Evolutionary conservation across 2,329 filamentous ascomycete genomes (phyloP), one percentile per base, ranked within the genome.

Genomic region (Myriangium duriaei): DNA sequence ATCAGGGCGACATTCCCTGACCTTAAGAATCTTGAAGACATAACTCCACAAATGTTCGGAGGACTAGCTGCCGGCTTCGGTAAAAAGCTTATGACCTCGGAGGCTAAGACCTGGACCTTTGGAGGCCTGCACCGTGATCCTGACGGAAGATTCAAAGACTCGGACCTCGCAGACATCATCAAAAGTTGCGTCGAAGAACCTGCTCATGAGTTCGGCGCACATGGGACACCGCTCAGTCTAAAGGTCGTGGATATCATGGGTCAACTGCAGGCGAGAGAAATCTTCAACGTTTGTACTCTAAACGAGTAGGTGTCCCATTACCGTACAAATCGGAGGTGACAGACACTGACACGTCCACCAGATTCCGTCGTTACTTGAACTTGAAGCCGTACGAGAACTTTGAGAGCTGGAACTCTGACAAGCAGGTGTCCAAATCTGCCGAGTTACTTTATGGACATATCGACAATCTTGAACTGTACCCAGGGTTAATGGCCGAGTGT

Each of bases 381-480:
- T 36, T 60, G 39, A 58, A 58, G 40, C 42, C 51, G 3, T 59
- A 60, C 41, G 46, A 51, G 7, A 56, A 39, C 32, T 60, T 60
- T 43, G 47, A 53, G 36, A 49, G 53, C 11, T 59, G 56, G 56
- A 51, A 50, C 21, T 47, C 52, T 12, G 56, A 63, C 35, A 51
- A 53, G 21, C 54, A 59, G 14, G 52, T 55, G 31, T 55, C 60
- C 19, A 49, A 54, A 37, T 49, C 53, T 9, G 56, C 56, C 4
- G 54, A 69, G 63, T 48, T 69, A 66, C 54, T 68, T 59, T 45
- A 62, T 57, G 44, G 71, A 59, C 51, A 73, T 67, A 54, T 56
- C 16, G 54, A 61, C 41, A 69, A 69, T 18, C 50, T 77, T 10
- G 72, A 77, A 48, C 54, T 77, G 5, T 75, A 75, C 45, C 72